phyloP scores from a whole-genome alignment of 352 stramenopile species.

The Pythium scleroteichum region DNA sequence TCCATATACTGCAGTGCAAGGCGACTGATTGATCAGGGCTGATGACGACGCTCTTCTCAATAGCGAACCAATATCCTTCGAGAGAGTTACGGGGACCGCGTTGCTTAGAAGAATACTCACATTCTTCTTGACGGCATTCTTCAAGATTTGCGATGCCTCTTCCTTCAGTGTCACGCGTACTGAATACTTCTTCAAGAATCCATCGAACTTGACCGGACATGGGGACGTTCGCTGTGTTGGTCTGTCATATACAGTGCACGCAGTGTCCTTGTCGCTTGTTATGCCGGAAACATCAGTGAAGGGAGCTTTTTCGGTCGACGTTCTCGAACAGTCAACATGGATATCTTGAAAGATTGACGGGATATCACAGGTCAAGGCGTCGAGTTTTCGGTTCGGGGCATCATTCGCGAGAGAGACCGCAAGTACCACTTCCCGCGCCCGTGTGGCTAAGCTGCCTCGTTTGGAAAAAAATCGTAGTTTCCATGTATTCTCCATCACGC shows the following conservation, averaged over 20 bases:
- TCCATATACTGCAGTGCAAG: background rate
- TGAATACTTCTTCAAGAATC: background rate
- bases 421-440: too few relatives aligned
- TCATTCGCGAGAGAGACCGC: too few relatives aligned
- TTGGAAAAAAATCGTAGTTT: too few relatives aligned
- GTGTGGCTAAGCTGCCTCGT: too few relatives aligned
- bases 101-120: constrained; percentile 2
- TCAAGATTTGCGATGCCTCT: constrained; percentile 6
- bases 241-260: too few relatives aligned
- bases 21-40: background rate
- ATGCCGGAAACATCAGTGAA: background rate
- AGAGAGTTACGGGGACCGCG: background rate
- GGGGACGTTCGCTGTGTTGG: background rate
- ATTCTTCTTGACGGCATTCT: constrained; percentile 22
- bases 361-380: too few relatives aligned
- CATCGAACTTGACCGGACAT: constrained; percentile 12
- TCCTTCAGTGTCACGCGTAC: background rate
- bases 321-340: too few relatives aligned
- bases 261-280: background rate
- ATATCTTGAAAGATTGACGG: too few relatives aligned
- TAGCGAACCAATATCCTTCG: constrained; percentile 7
- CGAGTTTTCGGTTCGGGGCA: too few relatives aligned
- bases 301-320: background rate
- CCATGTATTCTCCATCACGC: too few relatives aligned
- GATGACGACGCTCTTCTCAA: constrained; percentile 1